phyloP scores from a whole-genome alignment of 306 rosid genomes.

The Sphenostylis stenocarpa region DNA sequence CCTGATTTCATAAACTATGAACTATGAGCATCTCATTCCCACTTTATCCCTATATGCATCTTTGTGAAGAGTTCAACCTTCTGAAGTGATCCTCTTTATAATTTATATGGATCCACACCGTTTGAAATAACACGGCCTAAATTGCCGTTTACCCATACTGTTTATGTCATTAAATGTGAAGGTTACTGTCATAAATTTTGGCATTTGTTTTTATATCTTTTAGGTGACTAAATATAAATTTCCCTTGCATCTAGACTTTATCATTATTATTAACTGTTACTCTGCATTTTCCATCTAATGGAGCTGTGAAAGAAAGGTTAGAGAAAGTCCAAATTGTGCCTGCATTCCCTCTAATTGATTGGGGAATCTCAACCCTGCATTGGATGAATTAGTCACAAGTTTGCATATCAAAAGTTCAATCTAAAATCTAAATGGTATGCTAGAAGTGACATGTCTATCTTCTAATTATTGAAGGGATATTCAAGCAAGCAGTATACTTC shows the following conservation, averaged over 20 bases:
- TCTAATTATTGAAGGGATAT: conserved; percentile 65
- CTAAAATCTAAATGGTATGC: neutral
- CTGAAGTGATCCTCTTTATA: neutral
- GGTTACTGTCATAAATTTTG: neutral
- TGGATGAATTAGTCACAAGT: neutral
- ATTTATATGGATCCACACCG: neutral
- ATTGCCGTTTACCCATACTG: neutral
- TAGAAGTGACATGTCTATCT: conserved; percentile 36
- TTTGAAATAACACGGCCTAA: neutral
- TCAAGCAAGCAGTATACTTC: conserved; percentile 94
- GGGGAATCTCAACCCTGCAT: conserved; percentile 5
- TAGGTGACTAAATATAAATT: neutral
- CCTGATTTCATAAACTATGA: neutral
- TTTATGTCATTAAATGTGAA: neutral
- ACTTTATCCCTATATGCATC: neutral
- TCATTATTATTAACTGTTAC: conserved; percentile 3
- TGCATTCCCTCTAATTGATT: conserved; percentile 4
- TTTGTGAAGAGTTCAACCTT: neutral
- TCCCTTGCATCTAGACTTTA: neutral
- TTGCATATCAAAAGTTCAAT: neutral
- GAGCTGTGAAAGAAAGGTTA: conserved; percentile 13
- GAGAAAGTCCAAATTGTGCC: neutral
- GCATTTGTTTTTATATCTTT: conserved; percentile 4
- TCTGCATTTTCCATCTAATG: neutral
- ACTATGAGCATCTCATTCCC: neutral